Evolutionary conservation across 2,329 filamentous ascomycete genomes (phyloP).

Genomic region (Hansfordia pulvinata): DNA sequence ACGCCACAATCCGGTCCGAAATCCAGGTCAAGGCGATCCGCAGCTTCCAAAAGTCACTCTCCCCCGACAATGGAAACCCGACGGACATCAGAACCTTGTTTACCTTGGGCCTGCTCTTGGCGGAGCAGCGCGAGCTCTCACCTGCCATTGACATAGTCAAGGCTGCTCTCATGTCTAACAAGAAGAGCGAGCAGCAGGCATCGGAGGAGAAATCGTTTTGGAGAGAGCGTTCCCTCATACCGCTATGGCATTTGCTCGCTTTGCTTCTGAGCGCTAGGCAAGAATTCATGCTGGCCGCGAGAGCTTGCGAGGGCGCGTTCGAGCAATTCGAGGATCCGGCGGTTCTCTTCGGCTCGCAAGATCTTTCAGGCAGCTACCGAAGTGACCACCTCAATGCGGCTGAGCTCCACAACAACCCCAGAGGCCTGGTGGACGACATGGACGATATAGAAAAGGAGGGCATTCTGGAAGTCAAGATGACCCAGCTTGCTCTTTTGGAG

Average conservation of each 20-base stretch:
- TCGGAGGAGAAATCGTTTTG: conserved; percentile 35
- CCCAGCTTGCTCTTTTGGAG: conserved; percentile 74
- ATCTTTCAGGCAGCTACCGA: conserved; percentile 33
- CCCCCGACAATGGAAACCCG: conserved; percentile 49
- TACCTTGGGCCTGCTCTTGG: conserved; percentile 69
- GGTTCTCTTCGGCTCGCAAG: conserved; percentile 53
- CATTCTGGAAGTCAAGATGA: conserved; percentile 92
- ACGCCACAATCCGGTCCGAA: conserved; percentile 55
- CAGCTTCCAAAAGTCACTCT: conserved; percentile 60
- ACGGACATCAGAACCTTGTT: conserved; percentile 68
- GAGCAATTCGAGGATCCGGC: conserved; percentile 70
- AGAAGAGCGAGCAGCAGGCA: conserved; percentile 28
- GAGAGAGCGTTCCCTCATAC: conserved; percentile 55
- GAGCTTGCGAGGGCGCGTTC: conserved; percentile 80
- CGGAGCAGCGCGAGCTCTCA: conserved; percentile 70
- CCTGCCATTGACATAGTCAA: conserved; percentile 75
- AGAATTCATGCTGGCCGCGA: conserved; percentile 67
- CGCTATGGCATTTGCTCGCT: conserved; percentile 83
- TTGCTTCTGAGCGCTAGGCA: conserved; percentile 76
- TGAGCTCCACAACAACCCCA: conserved; percentile 18
- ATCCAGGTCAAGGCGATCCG: conserved; percentile 68
- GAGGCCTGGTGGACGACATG: conserved; percentile 62
- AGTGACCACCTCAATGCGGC: conserved; percentile 55
- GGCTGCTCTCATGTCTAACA: conserved; percentile 52
- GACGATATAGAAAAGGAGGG: conserved; percentile 72